A percentile compares a stretch with the other conserved stretches of the same genome.
Conservation (phyloP, 257 asterid species). For the Schizonepeta tenuifolia region DNA sequence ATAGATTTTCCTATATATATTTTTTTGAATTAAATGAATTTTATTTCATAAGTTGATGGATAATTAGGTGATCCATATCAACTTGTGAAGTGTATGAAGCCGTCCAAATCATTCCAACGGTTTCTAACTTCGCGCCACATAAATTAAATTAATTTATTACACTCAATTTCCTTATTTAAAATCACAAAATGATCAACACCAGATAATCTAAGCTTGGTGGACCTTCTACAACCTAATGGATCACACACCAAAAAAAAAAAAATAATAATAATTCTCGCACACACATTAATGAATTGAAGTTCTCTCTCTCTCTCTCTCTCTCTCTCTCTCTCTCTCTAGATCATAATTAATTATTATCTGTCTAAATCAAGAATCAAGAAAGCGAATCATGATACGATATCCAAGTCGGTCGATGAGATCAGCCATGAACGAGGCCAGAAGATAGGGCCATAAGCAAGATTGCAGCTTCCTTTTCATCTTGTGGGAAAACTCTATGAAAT, state of each 20-base stretch:
- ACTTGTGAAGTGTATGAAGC: conserved; percentile 17
- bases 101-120: conserved; percentile 28
- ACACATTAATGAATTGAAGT: not conserved
- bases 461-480: conserved; percentile 96
- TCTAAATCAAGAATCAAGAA: conserved; percentile 14
- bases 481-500: conserved; percentile 74
- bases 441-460: conserved; percentile 91
- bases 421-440: conserved; percentile 83
- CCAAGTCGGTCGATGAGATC: conserved; percentile 26
- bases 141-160: conserved; percentile 8
- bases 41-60: not conserved
- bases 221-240: conserved; percentile 22
- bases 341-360: too few species aligned
- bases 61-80: conserved; percentile 18
- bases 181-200: conserved; percentile 1
- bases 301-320: not conserved
- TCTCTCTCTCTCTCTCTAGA: not conserved
- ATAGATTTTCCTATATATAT: too few species aligned
- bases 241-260: conserved; percentile 8
- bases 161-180: not conserved
- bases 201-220: conserved; percentile 24
- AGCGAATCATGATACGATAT: not conserved
- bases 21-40: not conserved
- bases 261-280: not conserved
- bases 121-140: conserved; percentile 29